Evolutionary conservation across 805 yeast species (phyloP), one percentile per base, ranked within the genome.

Genomic region (Candida adriatica): DNA sequence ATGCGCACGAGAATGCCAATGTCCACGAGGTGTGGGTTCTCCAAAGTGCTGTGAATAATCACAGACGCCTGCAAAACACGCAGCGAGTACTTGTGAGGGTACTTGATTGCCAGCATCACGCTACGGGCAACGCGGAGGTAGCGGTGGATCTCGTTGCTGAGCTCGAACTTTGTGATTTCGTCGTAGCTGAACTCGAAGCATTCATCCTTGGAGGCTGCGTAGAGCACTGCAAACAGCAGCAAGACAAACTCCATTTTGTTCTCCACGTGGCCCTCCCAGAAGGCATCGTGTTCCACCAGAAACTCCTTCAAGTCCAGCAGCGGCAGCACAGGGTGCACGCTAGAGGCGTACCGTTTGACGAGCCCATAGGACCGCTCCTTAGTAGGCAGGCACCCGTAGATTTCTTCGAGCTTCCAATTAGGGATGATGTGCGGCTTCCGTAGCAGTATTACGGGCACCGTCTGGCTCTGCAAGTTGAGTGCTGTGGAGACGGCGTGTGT

Each of bases 151-250:
- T 70, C 73, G 40, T 66, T 66, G 28, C 54, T 50, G 16, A 51
- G 36, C 21, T 49, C 56, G 16, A 47, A 49, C 26, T 45, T 45
- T 6, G 55, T 48, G 18, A 53, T 43, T 30, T 48, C 51, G 29
- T 46, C 51, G 38, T 72, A 66, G 39, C 72, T 72, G 40, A 62
- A 65, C 42, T 73, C 79, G 45, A 73, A 78, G 46, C 69, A 74
- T 43, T 72, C 74, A 8, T 79, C 70, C 19, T 73, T 72, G 2
- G 76, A 64, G 3, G 79, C 67, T 3, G 79, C 79, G 48, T 73
- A 74, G 8, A 73, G 48, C 3, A 74, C 64, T 0, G 80, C 74
- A 41, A 71, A 70, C 34, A 73, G 58, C 1, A 66, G 48, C 6
- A 71, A 60, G 39, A 66, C 65, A 45, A 74, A 73, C 27, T 68